A percentile compares a stretch with the other conserved stretches of the same genome.
Evolutionary conservation across 108 stramenopile genomes (phyloP).

Genomic region (Cyclotella atomus): DNA sequence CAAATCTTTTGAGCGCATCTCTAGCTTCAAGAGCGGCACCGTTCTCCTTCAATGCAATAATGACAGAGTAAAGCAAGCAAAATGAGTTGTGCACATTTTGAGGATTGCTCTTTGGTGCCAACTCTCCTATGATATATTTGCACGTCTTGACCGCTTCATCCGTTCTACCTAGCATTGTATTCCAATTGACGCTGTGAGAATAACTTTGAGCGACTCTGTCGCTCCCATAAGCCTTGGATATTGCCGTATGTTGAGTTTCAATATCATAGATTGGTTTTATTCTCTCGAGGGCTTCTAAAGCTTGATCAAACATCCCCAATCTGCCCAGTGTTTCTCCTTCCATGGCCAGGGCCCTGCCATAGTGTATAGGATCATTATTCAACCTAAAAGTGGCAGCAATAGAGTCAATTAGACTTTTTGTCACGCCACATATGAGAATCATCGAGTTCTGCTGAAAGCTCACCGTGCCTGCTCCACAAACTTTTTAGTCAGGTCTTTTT

Average conservation of each 20-base stretch:
- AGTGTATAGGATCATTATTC: conserved; percentile 62
- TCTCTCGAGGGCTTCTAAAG: conserved; percentile 48
- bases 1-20: conserved; percentile 41
- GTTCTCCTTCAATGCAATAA: conserved; percentile 60
- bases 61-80: conserved; percentile 54
- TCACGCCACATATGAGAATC: too few relatives aligned
- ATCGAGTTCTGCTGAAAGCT: too few relatives aligned
- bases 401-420: too few relatives aligned
- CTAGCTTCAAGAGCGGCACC: conserved; percentile 51
- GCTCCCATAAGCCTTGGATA: conserved; percentile 62
- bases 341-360: conserved; percentile 66
- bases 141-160: conserved; percentile 55
- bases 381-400: background rate
- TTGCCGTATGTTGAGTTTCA: conserved; percentile 54
- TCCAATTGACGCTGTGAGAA: conserved; percentile 55
- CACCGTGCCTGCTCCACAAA: conserved; percentile 61
- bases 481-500: conserved; percentile 52
- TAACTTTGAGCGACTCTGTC: conserved; percentile 65
- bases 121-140: conserved; percentile 49
- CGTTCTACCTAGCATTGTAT: conserved; percentile 34
- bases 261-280: conserved; percentile 58
- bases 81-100: conserved; percentile 62
- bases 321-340: conserved; percentile 63
- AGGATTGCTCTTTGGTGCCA: conserved; percentile 64
- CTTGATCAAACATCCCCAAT: conserved; percentile 54